Base-by-base conservation (phyloP, 2,329 filamentous ascomycete genomes). In the Bretziella fagacearum region DNA sequence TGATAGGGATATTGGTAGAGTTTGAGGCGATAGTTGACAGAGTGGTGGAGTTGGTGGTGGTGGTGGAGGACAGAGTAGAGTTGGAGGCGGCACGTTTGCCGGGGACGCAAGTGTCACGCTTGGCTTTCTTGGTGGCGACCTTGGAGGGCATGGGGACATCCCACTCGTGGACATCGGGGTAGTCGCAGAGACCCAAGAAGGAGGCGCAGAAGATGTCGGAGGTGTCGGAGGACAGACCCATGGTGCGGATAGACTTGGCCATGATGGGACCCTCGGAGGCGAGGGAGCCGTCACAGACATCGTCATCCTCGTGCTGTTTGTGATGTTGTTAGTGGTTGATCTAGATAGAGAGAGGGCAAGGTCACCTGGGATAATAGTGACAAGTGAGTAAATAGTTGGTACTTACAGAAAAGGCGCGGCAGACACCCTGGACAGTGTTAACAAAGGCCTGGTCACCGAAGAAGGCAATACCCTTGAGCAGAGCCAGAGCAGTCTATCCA, bases 241-340 rank as follows among this genome's bases (percentile, higher is more conserved):
- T 63, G 8, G 65, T 58, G 30, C 68, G 62, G 8, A 77, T 55
- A 6, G 62, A 63, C 32, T 66, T 61, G 26, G 71, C 69, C 23
- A 74, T 57, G 45, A 73, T 67, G 2, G 71, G 70, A 0, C 69
- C 71, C 55, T 77, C 70, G 1, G 64, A 62, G 3, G 59, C 60
- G 23, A 75, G 63, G 6, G 68, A 59, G 4, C 73, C 73, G 2
- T 63, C 59, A 48, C 73, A 77, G 22, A 77, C 72, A 55, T 77
- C 73, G 25, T 59, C 55, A 46, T 75, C 71, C 54, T 71, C 64
- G 30, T 63, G 58, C 65, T 71, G 39, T 22, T 22, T n/a, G 15
- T 8, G 15, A 20, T 25, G 51, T 53, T 37, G 18, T 29, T 25
- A 47, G 48, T n/a, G 11, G 33, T 3, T 8, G 13, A 11, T 4